These are phyloP conservation scores for Ophiostoma ulmi DNA, from an alignment of 2,329 filamentous ascomycete genomes.

Conservation along the genomic window DNA sequence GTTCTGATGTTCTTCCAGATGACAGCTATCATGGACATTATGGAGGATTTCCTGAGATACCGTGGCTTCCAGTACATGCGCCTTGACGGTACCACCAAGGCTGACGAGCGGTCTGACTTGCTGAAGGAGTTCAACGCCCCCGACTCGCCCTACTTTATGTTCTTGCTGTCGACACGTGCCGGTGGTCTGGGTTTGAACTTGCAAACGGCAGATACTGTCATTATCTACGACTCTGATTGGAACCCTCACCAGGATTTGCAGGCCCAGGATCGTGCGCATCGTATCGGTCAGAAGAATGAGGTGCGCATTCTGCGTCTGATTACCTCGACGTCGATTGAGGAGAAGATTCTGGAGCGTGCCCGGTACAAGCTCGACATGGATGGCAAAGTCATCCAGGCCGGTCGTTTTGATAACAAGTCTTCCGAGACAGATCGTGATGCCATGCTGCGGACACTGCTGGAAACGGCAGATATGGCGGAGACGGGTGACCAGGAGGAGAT, in stretches of 20 bases:
- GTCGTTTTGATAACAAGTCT: slow-evolving; percentile 99
- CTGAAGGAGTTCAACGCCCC: slow-evolving; percentile 85
- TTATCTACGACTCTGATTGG: slow-evolving; percentile 99
- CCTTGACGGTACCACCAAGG: slow-evolving; percentile 93
- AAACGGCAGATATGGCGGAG: slow-evolving; percentile 69
- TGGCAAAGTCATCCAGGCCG: slow-evolving; percentile 97
- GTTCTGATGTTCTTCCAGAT: slow-evolving; percentile 99
- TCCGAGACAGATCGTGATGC: slow-evolving; percentile 97
- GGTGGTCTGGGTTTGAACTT: slow-evolving; percentile 96
- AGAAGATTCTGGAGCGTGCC: slow-evolving; percentile 95
- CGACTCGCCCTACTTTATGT: slow-evolving; percentile 90
- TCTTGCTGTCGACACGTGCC: slow-evolving; percentile 95
- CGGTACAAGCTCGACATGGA: slow-evolving; percentile 99
- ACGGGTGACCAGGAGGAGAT: slow-evolving; percentile 83
- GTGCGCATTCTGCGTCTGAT: slow-evolving; percentile 94
- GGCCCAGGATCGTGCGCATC: slow-evolving; percentile 98
- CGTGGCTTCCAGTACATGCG: slow-evolving; percentile 81
- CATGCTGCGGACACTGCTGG: slow-evolving; percentile 87
- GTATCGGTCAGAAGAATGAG: slow-evolving; percentile 99
- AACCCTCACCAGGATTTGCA: slow-evolving; percentile 99
- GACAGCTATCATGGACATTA: slow-evolving; percentile 99
- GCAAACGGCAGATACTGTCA: slow-evolving; percentile 96
- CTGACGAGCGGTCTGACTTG: slow-evolving; percentile 90
- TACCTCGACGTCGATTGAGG: slow-evolving; percentile 93
- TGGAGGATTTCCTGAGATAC: slow-evolving; percentile 94